Conservation (phyloP, 192 early-diverging fungal species). For the Entomortierella beljakovae region DNA sequence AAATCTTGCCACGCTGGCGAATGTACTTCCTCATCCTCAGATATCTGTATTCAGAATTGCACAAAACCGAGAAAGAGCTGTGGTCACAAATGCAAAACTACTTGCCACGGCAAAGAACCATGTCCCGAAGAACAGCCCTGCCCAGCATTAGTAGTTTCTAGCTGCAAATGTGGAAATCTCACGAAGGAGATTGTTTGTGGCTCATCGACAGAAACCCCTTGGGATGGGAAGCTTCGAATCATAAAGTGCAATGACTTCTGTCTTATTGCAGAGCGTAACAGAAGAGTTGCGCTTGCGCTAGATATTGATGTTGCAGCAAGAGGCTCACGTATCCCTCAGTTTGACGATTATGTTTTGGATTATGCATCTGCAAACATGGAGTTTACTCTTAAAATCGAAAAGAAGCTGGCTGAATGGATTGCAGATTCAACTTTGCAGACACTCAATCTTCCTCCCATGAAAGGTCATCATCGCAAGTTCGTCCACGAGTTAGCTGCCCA, state of each 20-base stretch:
- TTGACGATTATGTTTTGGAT: constrained; percentile 72
- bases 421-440: constrained; percentile 59
- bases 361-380: constrained; percentile 71
- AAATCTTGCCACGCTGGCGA: constrained; percentile 85
- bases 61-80: constrained; percentile 78
- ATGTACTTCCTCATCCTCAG: constrained; percentile 63
- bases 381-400: constrained; percentile 79
- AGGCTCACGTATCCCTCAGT: constrained; percentile 50
- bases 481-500: constrained; percentile 76
- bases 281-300: constrained; percentile 81
- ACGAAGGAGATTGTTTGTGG: constrained; percentile 72
- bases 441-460: constrained; percentile 77
- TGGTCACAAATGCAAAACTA: constrained; percentile 79
- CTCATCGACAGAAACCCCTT: constrained; percentile 60
- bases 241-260: constrained; percentile 88
- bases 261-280: constrained; percentile 80
- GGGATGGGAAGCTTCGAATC: constrained; percentile 48
- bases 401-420: constrained; percentile 72
- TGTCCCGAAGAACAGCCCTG: constrained; percentile 86
- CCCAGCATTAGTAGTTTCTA: constrained; percentile 60
- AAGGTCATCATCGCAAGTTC: constrained; percentile 71
- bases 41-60: constrained; percentile 78
- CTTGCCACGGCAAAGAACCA: constrained; percentile 81
- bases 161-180: constrained; percentile 83
- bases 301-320: constrained; percentile 62